phyloP scores from a whole-genome alignment of 2,329 filamentous ascomycete species.

The Bipolaris victoriae region DNA sequence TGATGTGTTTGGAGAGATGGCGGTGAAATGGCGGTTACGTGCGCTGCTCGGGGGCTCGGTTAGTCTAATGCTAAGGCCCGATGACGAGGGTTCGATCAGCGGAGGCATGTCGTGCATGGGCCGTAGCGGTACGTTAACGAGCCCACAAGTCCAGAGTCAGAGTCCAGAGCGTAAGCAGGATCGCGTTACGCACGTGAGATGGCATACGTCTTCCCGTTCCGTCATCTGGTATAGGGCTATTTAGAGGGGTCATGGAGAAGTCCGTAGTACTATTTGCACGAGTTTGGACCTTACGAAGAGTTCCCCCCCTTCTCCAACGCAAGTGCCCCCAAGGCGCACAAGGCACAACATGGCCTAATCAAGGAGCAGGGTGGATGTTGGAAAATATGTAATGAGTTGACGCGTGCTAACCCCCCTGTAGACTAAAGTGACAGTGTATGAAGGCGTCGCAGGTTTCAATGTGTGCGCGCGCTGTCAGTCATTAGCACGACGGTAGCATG shows the following conservation, averaged over 20 bases:
- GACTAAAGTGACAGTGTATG: no score
- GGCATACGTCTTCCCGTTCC: slow-evolving; percentile 1
- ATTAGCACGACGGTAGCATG: not conserved
- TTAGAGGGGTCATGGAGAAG: not conserved
- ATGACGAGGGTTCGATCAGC: slow-evolving; percentile 17
- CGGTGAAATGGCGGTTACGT: slow-evolving; percentile 28
- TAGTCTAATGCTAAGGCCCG: slow-evolving; percentile 15
- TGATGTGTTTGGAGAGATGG: slow-evolving; percentile 15
- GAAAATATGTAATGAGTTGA: no score
- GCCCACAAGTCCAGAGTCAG: slow-evolving; percentile 1
- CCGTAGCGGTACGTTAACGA: slow-evolving; percentile 11
- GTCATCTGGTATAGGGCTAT: slow-evolving; percentile 5
- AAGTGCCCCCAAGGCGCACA: no score
- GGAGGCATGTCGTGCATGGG: slow-evolving; percentile 20
- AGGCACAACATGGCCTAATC: no score
- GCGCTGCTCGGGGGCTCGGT: slow-evolving; percentile 28
- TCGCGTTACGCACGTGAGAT: slow-evolving; percentile 1
- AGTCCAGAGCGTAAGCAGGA: slow-evolving; percentile 6
- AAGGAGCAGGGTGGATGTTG: no score
- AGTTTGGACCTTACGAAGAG: no score
- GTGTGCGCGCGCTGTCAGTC: not conserved
- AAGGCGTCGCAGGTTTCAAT: no score
- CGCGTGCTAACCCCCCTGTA: no score
- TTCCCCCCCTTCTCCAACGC: no score
- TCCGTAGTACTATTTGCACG: not conserved